Evolutionary conservation across 805 yeast genomes (phyloP).

Genomic region (Myxozyma monticola): DNA sequence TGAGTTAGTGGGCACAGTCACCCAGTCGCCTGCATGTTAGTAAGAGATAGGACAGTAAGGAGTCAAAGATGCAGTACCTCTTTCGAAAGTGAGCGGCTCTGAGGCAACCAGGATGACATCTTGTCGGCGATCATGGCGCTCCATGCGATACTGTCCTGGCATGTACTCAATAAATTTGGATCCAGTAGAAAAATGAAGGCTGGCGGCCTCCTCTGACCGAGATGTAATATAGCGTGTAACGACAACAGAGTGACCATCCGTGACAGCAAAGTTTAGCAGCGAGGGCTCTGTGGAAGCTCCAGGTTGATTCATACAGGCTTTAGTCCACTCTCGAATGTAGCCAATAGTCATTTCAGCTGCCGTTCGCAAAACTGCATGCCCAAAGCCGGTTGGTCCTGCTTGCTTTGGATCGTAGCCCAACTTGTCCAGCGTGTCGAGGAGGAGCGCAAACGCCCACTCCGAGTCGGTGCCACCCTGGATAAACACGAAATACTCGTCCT

Average conservation of each 20-base stretch:
- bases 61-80: slow-evolving; percentile 45
- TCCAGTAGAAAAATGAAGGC: slow-evolving; percentile 91
- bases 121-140: slow-evolving; percentile 86
- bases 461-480: slow-evolving; percentile 96
- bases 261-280: slow-evolving; percentile 86
- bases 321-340: slow-evolving; percentile 76
- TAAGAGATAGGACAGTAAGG: neutral
- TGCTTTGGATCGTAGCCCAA: slow-evolving; percentile 71
- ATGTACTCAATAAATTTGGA: slow-evolving; percentile 84
- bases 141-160: slow-evolving; percentile 93
- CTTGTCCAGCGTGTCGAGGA: slow-evolving; percentile 69
- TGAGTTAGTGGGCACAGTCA: slow-evolving; percentile 92
- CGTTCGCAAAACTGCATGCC: slow-evolving; percentile 52
- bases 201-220: slow-evolving; percentile 91
- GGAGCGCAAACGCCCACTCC: slow-evolving; percentile 91
- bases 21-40: slow-evolving; percentile 70
- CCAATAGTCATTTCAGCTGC: slow-evolving; percentile 76
- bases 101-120: slow-evolving; percentile 96
- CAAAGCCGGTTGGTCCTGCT: slow-evolving; percentile 49
- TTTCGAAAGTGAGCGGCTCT: slow-evolving; percentile 93
- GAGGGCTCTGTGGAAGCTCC: slow-evolving; percentile 63
- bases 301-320: slow-evolving; percentile 49
- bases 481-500: slow-evolving; percentile 73
- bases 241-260: slow-evolving; percentile 86
- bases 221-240: slow-evolving; percentile 88